Conservation (phyloP, 2,329 filamentous ascomycete genomes). For the Fusarium haematococcum region DNA sequence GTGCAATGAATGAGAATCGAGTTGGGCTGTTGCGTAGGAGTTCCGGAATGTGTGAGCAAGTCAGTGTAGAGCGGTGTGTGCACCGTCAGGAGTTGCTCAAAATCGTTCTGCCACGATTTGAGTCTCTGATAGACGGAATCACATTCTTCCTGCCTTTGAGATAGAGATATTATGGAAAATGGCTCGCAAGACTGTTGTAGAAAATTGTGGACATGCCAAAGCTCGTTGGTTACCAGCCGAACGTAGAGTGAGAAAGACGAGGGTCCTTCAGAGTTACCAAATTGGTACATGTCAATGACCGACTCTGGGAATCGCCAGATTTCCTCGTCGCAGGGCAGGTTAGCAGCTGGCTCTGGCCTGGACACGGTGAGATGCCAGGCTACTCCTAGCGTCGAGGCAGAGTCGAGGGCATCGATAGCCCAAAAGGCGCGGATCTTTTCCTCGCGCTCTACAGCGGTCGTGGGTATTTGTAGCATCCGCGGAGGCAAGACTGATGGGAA, state of each 20-base stretch:
- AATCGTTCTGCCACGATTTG: constrained; percentile 9
- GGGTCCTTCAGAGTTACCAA: constrained; percentile 6
- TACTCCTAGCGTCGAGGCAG: background rate
- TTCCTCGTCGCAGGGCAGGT: constrained; percentile 14
- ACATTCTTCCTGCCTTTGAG: constrained; percentile 1
- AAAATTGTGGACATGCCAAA: constrained; percentile 20
- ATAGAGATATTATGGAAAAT: background rate
- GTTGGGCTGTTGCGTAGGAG: constrained; percentile 12
- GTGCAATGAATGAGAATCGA: constrained; percentile 20
- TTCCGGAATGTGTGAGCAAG: background rate
- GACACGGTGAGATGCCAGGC: constrained; percentile 12
- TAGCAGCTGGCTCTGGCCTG: constrained; percentile 9
- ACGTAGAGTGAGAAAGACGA: constrained; percentile 14
- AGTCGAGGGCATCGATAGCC: constrained; percentile 18
- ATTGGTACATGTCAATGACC: constrained; percentile 16
- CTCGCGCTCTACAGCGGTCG: constrained; percentile 6
- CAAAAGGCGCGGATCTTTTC: constrained; percentile 22
- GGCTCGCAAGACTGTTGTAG: constrained; percentile 10
- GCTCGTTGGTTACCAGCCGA: constrained; percentile 3
- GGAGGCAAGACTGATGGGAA: constrained; percentile 9
- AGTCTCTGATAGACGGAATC: constrained; percentile 6
- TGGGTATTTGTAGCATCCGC: constrained; percentile 3
- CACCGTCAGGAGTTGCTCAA: constrained; percentile 11
- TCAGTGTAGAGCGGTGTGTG: constrained; percentile 11
- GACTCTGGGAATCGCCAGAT: constrained; percentile 20